These are phyloP conservation scores for Pseudogymnoascus sp. DNA, from an alignment of 2,329 filamentous ascomycete species.

Conservation along the genomic window DNA sequence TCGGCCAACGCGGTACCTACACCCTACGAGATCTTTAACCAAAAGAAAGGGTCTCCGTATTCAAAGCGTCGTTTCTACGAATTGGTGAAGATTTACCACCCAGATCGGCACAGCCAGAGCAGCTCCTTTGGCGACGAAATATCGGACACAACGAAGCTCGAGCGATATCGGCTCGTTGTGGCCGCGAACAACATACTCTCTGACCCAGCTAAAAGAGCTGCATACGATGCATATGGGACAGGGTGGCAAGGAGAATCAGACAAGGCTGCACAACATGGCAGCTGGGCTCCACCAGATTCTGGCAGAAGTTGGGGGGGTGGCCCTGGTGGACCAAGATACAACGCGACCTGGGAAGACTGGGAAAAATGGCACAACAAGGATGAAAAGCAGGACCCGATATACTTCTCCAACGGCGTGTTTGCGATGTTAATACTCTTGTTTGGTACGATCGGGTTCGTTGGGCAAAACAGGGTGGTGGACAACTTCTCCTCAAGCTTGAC, in stretches of 20 bases:
- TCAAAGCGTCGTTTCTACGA: slow-evolving; percentile 80
- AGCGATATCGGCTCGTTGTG: slow-evolving; percentile 84
- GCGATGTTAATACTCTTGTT: slow-evolving; percentile 63
- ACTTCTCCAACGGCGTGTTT: slow-evolving; percentile 75
- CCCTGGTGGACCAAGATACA: slow-evolving; percentile 46
- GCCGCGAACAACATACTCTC: slow-evolving; percentile 84
- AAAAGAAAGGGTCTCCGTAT: slow-evolving; percentile 59
- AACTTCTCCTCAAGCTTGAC: slow-evolving; percentile 55
- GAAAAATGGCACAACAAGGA: slow-evolving; percentile 64
- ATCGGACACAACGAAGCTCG: slow-evolving; percentile 59
- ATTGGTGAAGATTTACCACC: slow-evolving; percentile 93
- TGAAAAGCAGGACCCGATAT: slow-evolving; percentile 48
- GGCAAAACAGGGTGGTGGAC: slow-evolving; percentile 65
- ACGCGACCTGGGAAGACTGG: slow-evolving; percentile 99
- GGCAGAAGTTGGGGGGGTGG: slow-evolving; percentile 23
- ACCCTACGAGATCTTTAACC: slow-evolving; percentile 80
- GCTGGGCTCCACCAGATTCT: slow-evolving; percentile 17
- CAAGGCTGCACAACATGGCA: slow-evolving; percentile 17
- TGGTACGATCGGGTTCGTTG: slow-evolving; percentile 61
- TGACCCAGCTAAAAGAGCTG: slow-evolving; percentile 66
- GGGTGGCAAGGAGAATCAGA: slow-evolving; percentile 60
- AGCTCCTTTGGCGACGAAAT: slow-evolving; percentile 37
- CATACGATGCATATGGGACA: slow-evolving; percentile 74
- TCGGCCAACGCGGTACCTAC: slow-evolving; percentile 39
- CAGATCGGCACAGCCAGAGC: slow-evolving; percentile 53